Percentiles rank a stretch among this genome's conserved stretches.
Evolutionary conservation across 108 stramenopile genomes (phyloP).

Genomic region (Pseudonitzschia pungens): DNA sequence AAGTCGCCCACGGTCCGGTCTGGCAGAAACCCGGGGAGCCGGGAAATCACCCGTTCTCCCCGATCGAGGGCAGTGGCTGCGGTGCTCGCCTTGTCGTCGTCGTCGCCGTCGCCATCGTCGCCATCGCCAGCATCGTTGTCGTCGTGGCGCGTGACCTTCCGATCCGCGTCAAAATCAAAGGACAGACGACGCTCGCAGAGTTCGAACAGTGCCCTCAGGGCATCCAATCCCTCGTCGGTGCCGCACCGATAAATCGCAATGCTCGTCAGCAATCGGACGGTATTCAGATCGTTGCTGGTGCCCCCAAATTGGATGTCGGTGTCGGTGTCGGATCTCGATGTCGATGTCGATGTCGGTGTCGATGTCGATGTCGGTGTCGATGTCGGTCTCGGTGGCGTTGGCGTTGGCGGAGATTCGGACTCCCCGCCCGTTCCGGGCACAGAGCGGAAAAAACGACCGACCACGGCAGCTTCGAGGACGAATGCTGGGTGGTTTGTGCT

Average conservation of each 20-base stretch:
- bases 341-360: slow-evolving; percentile 8
- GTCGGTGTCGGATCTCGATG: not conserved
- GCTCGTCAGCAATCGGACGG: not conserved
- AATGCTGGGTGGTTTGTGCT: too few species aligned
- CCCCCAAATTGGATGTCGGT: not conserved
- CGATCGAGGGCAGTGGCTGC: not conserved
- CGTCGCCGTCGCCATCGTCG: not conserved
- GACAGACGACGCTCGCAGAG: slow-evolving; percentile 24
- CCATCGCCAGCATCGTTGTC: not conserved
- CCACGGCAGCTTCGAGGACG: too few species aligned
- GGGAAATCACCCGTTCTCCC: slow-evolving; percentile 18
- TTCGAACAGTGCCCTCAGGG: slow-evolving; percentile 10
- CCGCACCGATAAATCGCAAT: slow-evolving; percentile 7
- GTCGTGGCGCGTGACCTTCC: not conserved
- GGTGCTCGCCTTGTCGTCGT: too few species aligned
- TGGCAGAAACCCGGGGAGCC: slow-evolving; percentile 28
- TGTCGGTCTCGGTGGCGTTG: slow-evolving; percentile 3
- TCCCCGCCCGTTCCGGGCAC: slow-evolving; percentile 21
- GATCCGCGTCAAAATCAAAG: slow-evolving; percentile 23
- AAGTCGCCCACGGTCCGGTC: slow-evolving; percentile 14
- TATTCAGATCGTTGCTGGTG: not conserved
- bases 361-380: slow-evolving; percentile 28
- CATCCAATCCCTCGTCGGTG: slow-evolving; percentile 21
- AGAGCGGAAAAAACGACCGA: slow-evolving; percentile 8
- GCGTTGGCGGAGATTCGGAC: slow-evolving; percentile 14